Percentiles rank a stretch among this genome's conserved stretches.
phyloP scores from a whole-genome alignment of 495 filamentous ascomycete species.

The Penicillium antarcticum region DNA sequence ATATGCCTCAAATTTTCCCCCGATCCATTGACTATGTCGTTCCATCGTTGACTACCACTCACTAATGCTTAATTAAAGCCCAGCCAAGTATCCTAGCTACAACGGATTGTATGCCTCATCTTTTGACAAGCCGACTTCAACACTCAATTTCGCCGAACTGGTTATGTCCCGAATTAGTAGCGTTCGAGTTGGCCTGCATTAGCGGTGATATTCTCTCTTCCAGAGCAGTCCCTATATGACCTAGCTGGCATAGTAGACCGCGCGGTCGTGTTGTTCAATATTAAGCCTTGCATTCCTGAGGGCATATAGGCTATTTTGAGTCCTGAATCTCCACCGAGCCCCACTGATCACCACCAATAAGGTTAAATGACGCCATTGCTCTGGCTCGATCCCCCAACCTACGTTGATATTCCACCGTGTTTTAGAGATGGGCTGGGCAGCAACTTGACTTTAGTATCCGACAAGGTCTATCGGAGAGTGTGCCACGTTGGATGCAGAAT shows the following conservation, averaged over 20 bases:
- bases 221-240: background rate
- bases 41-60: background rate
- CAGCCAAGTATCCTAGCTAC: background rate
- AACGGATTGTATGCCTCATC: slow-evolving; percentile 2
- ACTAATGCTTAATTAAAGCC: slow-evolving; percentile 1
- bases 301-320: background rate
- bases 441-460: too few species aligned
- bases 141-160: slow-evolving; percentile 4
- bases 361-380: too few species aligned
- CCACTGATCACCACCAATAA: too few species aligned
- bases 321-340: too few species aligned
- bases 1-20: background rate
- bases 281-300: background rate
- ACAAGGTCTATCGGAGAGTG: too few species aligned
- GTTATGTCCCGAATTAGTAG: slow-evolving; percentile 1
- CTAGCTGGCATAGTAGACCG: slow-evolving; percentile 2
- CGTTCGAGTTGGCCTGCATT: slow-evolving; percentile 1
- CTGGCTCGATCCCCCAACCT: too few species aligned
- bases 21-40: background rate
- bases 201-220: slow-evolving; percentile 5
- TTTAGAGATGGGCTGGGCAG: too few species aligned
- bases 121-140: slow-evolving; percentile 7
- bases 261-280: slow-evolving; percentile 2
- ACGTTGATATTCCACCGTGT: too few species aligned
- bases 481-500: too few species aligned